Evolutionary conservation across 768 basidiomycete species (phyloP), one percentile per base, ranked within the genome.

Genomic region (Mycena capillaripes): DNA sequence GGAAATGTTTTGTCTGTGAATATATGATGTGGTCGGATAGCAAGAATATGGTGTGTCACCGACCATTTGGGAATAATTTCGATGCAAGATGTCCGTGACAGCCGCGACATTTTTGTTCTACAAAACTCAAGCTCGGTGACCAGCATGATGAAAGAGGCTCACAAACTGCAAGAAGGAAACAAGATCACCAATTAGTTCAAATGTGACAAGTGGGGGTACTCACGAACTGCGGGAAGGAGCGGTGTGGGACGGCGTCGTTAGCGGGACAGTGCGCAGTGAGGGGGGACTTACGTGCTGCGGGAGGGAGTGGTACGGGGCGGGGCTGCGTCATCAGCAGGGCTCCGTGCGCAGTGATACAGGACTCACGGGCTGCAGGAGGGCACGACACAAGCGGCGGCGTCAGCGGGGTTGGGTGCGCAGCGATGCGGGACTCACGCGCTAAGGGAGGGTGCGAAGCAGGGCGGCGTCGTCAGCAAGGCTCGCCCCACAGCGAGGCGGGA

Each of bases 131-230:
- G 36, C 60, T 32, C 1, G 42, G 60, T 21, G 60, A 61, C 14
- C 44, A 19, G 60, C 60, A 29, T 17, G 30, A 61, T 61, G 42
- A 61, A 48, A 25, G 32, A 61, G 44, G 19, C 60, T 46, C 48
- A 61, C 60, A 61, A 61, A 61, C 60, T 61, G 29, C 38, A 48
- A n/a, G 44, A 23, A 61, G 19, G 60, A 32, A 17, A 25, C 46
- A 48, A 61, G 44, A 61, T 61, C 32, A 61, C 27, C 29, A 32
- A 46, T 5, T 19, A 19, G 60, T 42, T 44, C 58, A 29, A 44
- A 44, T 46, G 19, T 46, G 27, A 34, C 42, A 10, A 38, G 23
- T 23, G 60, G 25, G 27, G n/a, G n/a, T n/a, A 62, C 60, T 46
- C 60, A 50, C 46, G 19, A 3, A 1, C 60, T 48, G 59, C 27